Base-by-base conservation (phyloP, 805 yeast genomes). In the Schwanniomyces yamadae region DNA sequence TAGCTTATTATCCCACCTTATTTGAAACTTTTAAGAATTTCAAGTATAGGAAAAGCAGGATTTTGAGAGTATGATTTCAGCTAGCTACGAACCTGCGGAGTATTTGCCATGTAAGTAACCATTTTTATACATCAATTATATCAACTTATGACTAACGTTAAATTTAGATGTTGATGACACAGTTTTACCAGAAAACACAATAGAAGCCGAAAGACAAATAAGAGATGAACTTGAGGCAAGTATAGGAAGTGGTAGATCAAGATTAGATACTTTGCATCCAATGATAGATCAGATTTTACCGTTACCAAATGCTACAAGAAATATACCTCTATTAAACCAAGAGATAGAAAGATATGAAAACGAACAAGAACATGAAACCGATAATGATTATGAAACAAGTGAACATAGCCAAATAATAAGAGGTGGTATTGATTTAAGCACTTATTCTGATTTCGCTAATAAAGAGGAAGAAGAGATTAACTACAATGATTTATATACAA, bases 101-200 rank as follows among this genome's bases (percentile, higher is more conserved):
- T 60, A 66, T 30, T 54, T 71, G 26, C 68, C 67, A 9, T 62
- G 71, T 65, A 64, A 40, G 71, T 63, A n/a, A n/a, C n/a, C n/a
- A n/a, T n/a, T n/a, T n/a, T n/a, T n/a, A n/a, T n/a, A n/a, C n/a
- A n/a, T n/a, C n/a, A n/a, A n/a, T n/a, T n/a, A 16, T 27, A 12
- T 6, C 5, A 6, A 4, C 13, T 10, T 4, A 16, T 27, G 14
- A 24, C 19, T 16, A 27, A 16, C 20, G 3, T 13, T 24, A 24
- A 10, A 12, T 18, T 23, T 32, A 56, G 67, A 59, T 36, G 48
- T 66, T 28, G 75, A 69, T 35, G 53, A 48, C 4, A 54, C 55
- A 8, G 57, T 66, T 15, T 47, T 66, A 23, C 57, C 61, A 6
- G 60, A 60, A 21, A 68, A 71, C 34, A 45, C 69, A 36, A 48